phyloP scores from a whole-genome alignment of 2,329 filamentous ascomycete species.

The Torrubiella hemipterigena region DNA sequence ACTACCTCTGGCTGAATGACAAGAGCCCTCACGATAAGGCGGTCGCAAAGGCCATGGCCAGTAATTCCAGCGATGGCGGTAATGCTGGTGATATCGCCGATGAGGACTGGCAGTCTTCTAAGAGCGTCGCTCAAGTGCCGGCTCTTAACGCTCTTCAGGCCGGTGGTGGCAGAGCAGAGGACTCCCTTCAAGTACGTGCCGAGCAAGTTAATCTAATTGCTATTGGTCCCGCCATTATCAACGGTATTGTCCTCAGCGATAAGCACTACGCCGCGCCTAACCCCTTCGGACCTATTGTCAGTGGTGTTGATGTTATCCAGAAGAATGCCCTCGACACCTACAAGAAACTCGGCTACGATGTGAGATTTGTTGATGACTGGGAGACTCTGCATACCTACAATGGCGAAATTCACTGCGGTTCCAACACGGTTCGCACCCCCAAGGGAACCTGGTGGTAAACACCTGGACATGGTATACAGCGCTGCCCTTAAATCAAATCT shows the following conservation, averaged over 20 bases:
- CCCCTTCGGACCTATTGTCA: conserved; percentile 3
- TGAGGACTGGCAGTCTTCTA: neutral
- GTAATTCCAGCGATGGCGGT: no score
- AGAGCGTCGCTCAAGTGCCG: no score
- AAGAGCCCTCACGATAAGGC: neutral
- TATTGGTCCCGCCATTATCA: conserved; percentile 10
- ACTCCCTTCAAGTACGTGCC: no score
- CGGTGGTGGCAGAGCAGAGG: neutral
- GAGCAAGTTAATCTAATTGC: no score
- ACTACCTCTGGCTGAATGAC: conserved; percentile 1
- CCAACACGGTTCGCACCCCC: conserved; percentile 1
- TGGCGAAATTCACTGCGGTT: conserved; percentile 5
- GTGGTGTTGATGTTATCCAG: conserved; percentile 2
- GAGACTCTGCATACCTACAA: neutral
- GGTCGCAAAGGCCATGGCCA: no score
- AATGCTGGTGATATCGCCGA: neutral
- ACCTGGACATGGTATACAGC: no score
- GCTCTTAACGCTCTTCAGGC: no score
- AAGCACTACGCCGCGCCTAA: conserved; percentile 2
- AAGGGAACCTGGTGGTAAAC: conserved; percentile 4
- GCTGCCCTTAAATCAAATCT: no score
- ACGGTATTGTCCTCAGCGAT: conserved; percentile 11
- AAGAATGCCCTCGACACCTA: conserved; percentile 1
- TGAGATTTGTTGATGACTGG: conserved; percentile 5
- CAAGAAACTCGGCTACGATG: neutral